Percentiles rank a stretch among this genome's conserved stretches.
Evolutionary conservation across 495 filamentous ascomycete genomes (phyloP).

Genomic region (Delitschia confertaspora): DNA sequence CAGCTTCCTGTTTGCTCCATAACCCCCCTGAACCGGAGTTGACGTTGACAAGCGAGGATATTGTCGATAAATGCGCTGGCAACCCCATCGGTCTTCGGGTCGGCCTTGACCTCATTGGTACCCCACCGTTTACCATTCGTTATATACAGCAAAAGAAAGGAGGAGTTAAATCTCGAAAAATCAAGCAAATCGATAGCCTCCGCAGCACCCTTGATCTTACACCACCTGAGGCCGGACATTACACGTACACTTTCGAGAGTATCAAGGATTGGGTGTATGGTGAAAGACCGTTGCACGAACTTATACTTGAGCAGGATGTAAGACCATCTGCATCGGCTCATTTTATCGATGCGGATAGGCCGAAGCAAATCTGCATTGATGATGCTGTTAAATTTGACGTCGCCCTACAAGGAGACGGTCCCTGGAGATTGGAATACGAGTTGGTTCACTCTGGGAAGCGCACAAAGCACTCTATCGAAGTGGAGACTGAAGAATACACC

Average conservation of each 20-base stretch:
- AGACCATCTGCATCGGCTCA: conserved; percentile 79
- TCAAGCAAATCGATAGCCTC: conserved; percentile 50
- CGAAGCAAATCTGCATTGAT: conserved; percentile 66
- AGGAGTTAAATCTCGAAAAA: no score
- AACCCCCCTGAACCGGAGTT: conserved; percentile 85
- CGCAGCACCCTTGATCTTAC: conserved; percentile 75
- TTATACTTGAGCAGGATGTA: conserved; percentile 75
- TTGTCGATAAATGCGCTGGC: conserved; percentile 88
- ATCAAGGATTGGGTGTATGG: conserved; percentile 77
- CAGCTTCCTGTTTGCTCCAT: conserved; percentile 77
- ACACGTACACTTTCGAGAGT: conserved; percentile 72
- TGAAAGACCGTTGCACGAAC: conserved; percentile 41
- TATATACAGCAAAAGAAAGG: conserved; percentile 60
- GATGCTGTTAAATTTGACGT: conserved; percentile 66
- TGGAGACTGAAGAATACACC: conserved; percentile 49
- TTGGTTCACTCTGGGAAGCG: conserved; percentile 83
- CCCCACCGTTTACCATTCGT: conserved; percentile 71
- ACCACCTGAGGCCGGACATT: conserved; percentile 72
- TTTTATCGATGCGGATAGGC: conserved; percentile 48
- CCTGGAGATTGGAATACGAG: conserved; percentile 89
- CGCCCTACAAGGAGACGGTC: conserved; percentile 65
- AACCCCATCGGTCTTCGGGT: conserved; percentile 84
- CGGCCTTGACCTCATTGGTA: conserved; percentile 78
- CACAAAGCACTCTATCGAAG: conserved; percentile 53
- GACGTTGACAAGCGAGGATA: conserved; percentile 60